Evolutionary conservation across 805 yeast genomes (phyloP), one percentile per base, ranked within the genome.

Genomic region (Saturnispora mendoncae): DNA sequence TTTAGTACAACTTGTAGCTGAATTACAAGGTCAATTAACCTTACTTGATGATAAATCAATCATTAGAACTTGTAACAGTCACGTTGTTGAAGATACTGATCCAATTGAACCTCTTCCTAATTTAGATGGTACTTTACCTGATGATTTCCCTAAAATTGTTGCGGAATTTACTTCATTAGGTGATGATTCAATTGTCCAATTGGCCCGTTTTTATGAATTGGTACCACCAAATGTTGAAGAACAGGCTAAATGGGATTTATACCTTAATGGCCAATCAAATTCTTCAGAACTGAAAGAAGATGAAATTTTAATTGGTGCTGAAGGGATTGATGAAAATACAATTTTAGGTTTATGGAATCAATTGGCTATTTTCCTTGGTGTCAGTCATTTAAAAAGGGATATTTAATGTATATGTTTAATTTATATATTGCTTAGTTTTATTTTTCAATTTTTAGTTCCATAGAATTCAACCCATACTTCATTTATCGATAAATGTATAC

Each of bases 21-120:
- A 88, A 59, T 64, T 88, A 42, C 97, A 88, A 61, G 84, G 84
- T 7, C 97, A 88, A 61, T 68, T 88, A 53, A 88, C 84, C 40
- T 66, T 72, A 19, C 57, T 83, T 26, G 97, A 88, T 55, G 84
- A 84, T 50, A 72, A 94, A 50, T 73, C 82, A 14, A 71, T 84
- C 33, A 70, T 83, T 48, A 70, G 97, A 58, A 65, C 78, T 3
- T 72, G 74, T 47, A 87, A 87, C 56, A 66, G 83, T 1, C 68
- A 69, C 20, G 66, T 77, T 42, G 50, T 54, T 0, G 56, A 58
- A 0, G 60, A 62, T 9, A 62, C 62, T 13, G 76, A 68, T 14
- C 47, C 57, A 6, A 53, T 86, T n/a, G 83, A 82, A 0, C 81
- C 88, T 1, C 58, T 86, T 42, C 74, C 81, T n/a, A 81, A 80